These are phyloP conservation scores for Xanthoconium purpureum DNA, from an alignment of 768 basidiomycete species.

Conservation along the genomic window DNA sequence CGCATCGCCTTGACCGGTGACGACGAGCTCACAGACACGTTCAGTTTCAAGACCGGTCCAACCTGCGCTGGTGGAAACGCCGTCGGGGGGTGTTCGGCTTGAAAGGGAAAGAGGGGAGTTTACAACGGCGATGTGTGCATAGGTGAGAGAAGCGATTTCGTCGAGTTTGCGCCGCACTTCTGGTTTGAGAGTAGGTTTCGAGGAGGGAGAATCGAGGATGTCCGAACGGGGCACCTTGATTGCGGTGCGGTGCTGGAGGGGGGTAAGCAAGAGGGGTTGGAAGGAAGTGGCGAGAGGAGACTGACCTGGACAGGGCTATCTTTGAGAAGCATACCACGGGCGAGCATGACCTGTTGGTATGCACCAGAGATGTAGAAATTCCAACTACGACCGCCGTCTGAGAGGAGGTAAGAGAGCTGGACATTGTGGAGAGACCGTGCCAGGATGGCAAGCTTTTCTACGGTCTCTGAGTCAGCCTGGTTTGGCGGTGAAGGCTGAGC, in stretches of 20 bases:
- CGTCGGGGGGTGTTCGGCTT: constrained; percentile 72
- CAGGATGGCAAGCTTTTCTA: constrained; percentile 75
- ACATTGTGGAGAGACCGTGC: constrained; percentile 81
- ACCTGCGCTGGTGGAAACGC: constrained; percentile 71
- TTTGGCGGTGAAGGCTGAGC: constrained; percentile 29
- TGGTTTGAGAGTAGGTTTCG: constrained; percentile 75
- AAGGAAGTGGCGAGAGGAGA: constrained; percentile 1
- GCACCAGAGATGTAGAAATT: constrained; percentile 89
- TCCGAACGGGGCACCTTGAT: constrained; percentile 93
- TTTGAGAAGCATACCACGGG: constrained; percentile 84
- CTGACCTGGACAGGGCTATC: constrained; percentile 83
- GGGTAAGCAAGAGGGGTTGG: constrained; percentile 14
- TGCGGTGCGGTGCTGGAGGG: constrained; percentile 67
- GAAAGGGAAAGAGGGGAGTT: constrained; percentile 77
- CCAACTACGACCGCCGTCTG: constrained; percentile 68
- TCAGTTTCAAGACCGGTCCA: constrained; percentile 94
- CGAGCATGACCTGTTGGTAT: constrained; percentile 90
- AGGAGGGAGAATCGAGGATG: constrained; percentile 81
- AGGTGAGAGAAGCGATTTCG: constrained; percentile 90
- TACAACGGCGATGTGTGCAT: constrained; percentile 90
- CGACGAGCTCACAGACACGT: constrained; percentile 86
- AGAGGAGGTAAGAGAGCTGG: constrained; percentile 74
- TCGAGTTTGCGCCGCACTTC: constrained; percentile 85
- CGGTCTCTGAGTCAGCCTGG: constrained; percentile 63
- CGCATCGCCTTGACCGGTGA: constrained; percentile 84